phyloP scores from a whole-genome alignment of 1,139 yeast species.

The Pichiaceae sp. region DNA sequence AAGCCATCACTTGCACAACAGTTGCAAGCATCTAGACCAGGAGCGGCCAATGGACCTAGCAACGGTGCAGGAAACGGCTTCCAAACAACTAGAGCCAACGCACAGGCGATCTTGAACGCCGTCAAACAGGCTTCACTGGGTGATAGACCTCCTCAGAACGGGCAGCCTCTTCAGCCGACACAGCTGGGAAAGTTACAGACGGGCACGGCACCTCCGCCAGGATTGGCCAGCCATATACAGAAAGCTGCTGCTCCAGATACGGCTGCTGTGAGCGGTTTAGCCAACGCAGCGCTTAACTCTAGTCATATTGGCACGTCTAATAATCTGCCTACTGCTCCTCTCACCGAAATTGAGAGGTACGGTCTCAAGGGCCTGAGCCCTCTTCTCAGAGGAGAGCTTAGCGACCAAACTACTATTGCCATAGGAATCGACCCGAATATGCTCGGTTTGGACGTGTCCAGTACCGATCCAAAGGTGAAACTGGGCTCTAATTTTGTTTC shows the following conservation, averaged over 20 bases:
- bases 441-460: slow-evolving; percentile 58
- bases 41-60: not conserved
- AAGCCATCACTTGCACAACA: not conserved
- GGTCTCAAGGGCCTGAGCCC: slow-evolving; percentile 71
- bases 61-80: not conserved
- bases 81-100: slow-evolving; percentile 9
- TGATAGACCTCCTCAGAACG: not conserved
- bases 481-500: slow-evolving; percentile 72
- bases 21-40: not conserved
- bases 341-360: slow-evolving; percentile 40
- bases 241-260: not conserved
- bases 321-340: not conserved
- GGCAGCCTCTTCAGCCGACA: not conserved
- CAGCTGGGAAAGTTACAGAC: not conserved
- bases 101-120: slow-evolving; percentile 17
- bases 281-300: not conserved
- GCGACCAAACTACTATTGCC: slow-evolving; percentile 62
- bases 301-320: not conserved
- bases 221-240: not conserved
- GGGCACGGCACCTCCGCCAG: not conserved
- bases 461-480: slow-evolving; percentile 27
- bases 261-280: not conserved
- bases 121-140: slow-evolving; percentile 10
- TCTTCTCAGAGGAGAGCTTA: slow-evolving; percentile 59
- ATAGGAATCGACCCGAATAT: slow-evolving; percentile 78